phyloP scores from a whole-genome alignment of 306 rosid species.

The Lotus japonicus region DNA sequence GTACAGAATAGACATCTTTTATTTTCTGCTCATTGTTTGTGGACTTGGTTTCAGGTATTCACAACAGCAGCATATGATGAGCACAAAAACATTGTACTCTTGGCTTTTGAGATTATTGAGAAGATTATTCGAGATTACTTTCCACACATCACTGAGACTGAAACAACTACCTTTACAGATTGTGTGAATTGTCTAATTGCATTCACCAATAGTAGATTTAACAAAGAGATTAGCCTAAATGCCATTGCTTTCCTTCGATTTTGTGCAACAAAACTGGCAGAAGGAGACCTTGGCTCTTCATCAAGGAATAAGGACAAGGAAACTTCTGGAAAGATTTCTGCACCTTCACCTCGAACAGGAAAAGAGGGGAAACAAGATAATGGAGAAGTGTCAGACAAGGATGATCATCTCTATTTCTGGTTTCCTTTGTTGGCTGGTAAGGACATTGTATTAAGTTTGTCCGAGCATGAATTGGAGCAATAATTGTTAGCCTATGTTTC shows the following conservation, averaged over 20 bases:
- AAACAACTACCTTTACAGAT: slow-evolving; percentile 97
- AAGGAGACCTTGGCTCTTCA: slow-evolving; percentile 79
- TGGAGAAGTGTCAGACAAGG: slow-evolving; percentile 72
- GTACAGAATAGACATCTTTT: not conserved
- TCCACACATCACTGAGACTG: slow-evolving; percentile 94
- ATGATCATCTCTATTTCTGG: slow-evolving; percentile 95
- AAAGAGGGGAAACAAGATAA: slow-evolving; percentile 70
- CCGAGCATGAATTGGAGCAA: slow-evolving; percentile 5
- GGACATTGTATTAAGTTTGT: slow-evolving; percentile 23
- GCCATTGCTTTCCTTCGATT: slow-evolving; percentile 91
- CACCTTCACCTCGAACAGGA: slow-evolving; percentile 58
- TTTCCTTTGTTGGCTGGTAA: slow-evolving; percentile 97
- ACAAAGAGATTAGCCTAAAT: slow-evolving; percentile 91
- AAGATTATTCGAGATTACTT: slow-evolving; percentile 96
- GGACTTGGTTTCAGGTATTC: slow-evolving; percentile 70
- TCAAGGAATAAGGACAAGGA: slow-evolving; percentile 74
- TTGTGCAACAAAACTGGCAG: slow-evolving; percentile 96
- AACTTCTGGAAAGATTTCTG: slow-evolving; percentile 44
- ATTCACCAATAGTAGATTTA: slow-evolving; percentile 95
- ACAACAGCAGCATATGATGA: slow-evolving; percentile 99
- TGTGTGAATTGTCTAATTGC: slow-evolving; percentile 98
- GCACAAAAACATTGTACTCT: slow-evolving; percentile 94
- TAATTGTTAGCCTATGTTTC: not conserved
- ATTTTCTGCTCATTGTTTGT: slow-evolving; percentile 7
- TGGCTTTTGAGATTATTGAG: slow-evolving; percentile 97